Evolutionary conservation across 169 alveolate species (phyloP), one percentile per base, ranked within the genome.

Genomic region (Babesia bigemina): DNA sequence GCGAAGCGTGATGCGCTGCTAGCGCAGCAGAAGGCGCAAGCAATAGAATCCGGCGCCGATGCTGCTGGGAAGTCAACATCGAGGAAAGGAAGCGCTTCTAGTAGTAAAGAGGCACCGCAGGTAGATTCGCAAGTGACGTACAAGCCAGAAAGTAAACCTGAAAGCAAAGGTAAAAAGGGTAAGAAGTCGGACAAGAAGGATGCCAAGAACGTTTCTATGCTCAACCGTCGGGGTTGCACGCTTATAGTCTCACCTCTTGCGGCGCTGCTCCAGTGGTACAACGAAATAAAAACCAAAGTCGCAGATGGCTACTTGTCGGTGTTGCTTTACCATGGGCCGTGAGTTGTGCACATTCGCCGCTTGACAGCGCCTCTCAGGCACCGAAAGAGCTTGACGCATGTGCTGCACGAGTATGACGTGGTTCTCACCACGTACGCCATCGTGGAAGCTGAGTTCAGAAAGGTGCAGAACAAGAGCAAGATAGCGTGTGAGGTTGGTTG

Each of bases 261-360:
- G 47, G 94, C 94, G 50, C 91, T 87, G 6, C 77, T 87, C 78
- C 94, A 91, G 79, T 91, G 94, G 94, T 83, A 85, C 60, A 87
- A 86, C 29, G 94, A 91, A 57, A 91, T 91, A 19, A 86, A 91
- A 58, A 70, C 88, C 52, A 85, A 86, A 63, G 61, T 86, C 7
- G 73, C 79, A 45, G 91, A 81, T 0, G 92, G 87, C 28, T 67
- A 72, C 45, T 76, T 91, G 24, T 84, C 69, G 49, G 93, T 91
- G 26, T 86, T 85, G 60, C 75, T 91, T 11, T 91, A 81, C 65
- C 93, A 91, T 57, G 94, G 94, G 29, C 65, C 65, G 76, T 67
- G 19, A 69, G 83, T 50, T 49, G 67, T 16, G 57, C 61, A n/a
- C 26, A 14, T 0, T 36, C 12, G 1, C 47, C 29, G 57, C 70